These are phyloP conservation scores for Saccharomyces hybrid DNA, from an alignment of 1,139 yeast species.

Conservation along the genomic window DNA sequence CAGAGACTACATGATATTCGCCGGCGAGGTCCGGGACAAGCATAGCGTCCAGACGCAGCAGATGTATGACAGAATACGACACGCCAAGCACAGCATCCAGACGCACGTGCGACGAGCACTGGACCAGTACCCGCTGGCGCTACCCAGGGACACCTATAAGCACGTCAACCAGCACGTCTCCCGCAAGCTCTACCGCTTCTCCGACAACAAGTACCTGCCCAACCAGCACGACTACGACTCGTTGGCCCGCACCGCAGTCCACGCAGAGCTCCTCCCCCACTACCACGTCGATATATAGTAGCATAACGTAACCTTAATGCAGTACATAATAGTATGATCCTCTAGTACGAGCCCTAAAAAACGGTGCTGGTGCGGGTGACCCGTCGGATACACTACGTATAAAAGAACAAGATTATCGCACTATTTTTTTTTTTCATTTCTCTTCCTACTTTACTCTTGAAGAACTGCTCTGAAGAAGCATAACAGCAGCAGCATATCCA, in stretches of 20 bases:
- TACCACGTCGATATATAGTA: not conserved
- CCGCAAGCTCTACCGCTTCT: conserved; percentile 34
- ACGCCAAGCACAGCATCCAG: conserved; percentile 47
- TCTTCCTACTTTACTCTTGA: not conserved
- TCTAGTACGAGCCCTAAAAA: not conserved
- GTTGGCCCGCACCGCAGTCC: conserved; percentile 8
- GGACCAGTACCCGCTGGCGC: conserved; percentile 43
- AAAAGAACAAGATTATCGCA: not conserved
- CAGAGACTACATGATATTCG: conserved; percentile 5
- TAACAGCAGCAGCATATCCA: no score
- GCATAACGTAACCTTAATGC: not conserved
- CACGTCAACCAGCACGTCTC: conserved; percentile 39
- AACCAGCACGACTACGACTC: conserved; percentile 17
- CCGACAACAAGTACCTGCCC: conserved; percentile 18
- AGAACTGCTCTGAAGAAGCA: no score
- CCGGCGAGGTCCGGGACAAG: conserved; percentile 11
- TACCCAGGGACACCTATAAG: conserved; percentile 43
- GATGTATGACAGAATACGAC: conserved; percentile 23
- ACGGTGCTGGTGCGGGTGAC: not conserved
- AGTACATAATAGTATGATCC: not conserved
- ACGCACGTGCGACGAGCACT: conserved; percentile 44
- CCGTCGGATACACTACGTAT: not conserved
- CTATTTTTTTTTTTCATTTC: not conserved
- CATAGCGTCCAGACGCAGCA: conserved; percentile 11
- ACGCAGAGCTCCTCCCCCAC: not conserved